Evolutionary conservation across 495 filamentous ascomycete species (phyloP), one percentile per base, ranked within the genome.

Genomic region (Penicillium goetzii): DNA sequence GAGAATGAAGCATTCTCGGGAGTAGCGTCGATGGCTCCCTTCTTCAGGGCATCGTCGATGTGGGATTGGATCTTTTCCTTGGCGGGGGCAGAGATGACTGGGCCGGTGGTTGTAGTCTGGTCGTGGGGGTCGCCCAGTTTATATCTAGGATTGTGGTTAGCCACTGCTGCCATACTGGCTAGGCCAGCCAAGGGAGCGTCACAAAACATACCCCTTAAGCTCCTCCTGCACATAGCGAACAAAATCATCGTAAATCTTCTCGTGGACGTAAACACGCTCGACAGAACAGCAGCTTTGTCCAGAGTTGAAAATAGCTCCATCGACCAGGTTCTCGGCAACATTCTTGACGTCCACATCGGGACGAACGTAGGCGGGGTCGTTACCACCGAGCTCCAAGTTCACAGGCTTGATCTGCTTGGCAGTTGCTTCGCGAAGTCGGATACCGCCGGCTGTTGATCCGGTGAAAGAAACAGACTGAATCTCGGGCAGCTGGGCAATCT

Each of bases 201-300:
- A 38, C 2, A 26, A 3, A 43, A 67, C 76, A 19, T 55, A 79
- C 77, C 64, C 63, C 47, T 67, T 88, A 33, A 98, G 80, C 33
- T 96, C 92, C 41, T 89, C 87, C 69, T 94, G 89, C 19, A 91
- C 80, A 17, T 88, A 89, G 38, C 83, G 75, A 12, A 97, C 81
- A 67, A 98, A 96, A 8, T 85, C 73, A 62, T 96, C 91, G 70
- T 98, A 87, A 59, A 98, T 84, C 58, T 83, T 87, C 57, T 91
- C 90, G 64, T 93, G 88, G 2, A 97, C 95, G 66, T 98, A 98
- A 8, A 99, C 87, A 28, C 95, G 84, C 79, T 97, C 95, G 54
- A 98, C 84, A 7, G 90, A 88, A 76, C 95, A 98, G 80, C 95
- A 99, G 68, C 92, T 97, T 76, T 99, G 95, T 23, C 95, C 95